A percentile compares a stretch with the other conserved stretches of the same genome.
Conservation (phyloP, 176 grass and related monocot genomes). For the Urochloa ruziziensis region DNA sequence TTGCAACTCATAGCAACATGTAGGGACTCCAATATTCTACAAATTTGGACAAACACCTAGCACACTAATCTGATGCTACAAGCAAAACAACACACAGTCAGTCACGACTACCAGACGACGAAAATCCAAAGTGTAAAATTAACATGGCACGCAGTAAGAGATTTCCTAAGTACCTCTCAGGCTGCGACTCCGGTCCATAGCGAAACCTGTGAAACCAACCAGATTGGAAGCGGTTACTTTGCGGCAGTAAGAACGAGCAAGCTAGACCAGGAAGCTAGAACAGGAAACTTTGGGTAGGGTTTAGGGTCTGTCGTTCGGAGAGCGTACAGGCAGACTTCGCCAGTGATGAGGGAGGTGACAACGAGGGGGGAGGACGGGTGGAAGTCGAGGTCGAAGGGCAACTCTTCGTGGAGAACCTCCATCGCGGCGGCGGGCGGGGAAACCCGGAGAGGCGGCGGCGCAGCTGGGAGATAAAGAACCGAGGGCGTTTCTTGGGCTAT, state of each 20-base stretch:
- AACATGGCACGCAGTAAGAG: neutral
- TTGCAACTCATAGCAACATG: neutral
- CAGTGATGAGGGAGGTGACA: slow-evolving; percentile 71
- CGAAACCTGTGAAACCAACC: slow-evolving; percentile 45
- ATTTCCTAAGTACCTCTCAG: slow-evolving; percentile 52
- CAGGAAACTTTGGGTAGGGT: neutral
- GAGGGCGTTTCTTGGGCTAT: neutral
- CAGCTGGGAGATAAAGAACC: neutral
- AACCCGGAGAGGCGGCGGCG: neutral
- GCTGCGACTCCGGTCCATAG: slow-evolving; percentile 53
- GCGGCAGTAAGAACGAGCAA: neutral
- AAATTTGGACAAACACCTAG: neutral
- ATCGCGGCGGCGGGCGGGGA: slow-evolving; percentile 39
- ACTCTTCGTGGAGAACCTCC: slow-evolving; percentile 74
- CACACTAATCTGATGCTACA: neutral
- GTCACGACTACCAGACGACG: neutral
- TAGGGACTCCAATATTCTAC: neutral
- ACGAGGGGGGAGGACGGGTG: slow-evolving; percentile 76
- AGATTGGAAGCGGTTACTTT: slow-evolving; percentile 4
- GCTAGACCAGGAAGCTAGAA: neutral
- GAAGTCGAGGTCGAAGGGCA: slow-evolving; percentile 85
- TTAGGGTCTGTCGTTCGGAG: neutral
- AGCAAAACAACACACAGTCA: neutral
- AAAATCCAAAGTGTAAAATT: neutral
- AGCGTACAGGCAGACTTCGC: slow-evolving; percentile 69